phyloP scores from a whole-genome alignment of 257 asterid genomes.

The Solanum appendiculatum region DNA sequence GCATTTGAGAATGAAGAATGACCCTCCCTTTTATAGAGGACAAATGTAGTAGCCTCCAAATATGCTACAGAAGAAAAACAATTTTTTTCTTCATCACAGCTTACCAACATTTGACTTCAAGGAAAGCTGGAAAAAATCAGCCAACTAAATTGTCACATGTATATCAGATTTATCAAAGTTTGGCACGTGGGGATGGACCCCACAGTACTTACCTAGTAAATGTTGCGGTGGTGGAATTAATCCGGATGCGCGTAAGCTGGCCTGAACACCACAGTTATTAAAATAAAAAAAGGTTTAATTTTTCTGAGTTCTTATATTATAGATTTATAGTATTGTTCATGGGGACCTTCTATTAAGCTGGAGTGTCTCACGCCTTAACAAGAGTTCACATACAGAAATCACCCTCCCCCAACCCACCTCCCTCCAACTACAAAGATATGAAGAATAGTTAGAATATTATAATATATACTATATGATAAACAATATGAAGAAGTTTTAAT shows the following conservation, averaged over 20 bases:
- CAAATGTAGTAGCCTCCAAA: too few relatives aligned
- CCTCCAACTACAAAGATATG: not conserved
- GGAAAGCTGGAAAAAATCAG: too few relatives aligned
- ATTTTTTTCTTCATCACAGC: too few relatives aligned
- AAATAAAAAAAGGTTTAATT: not conserved
- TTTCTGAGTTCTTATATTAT: not conserved
- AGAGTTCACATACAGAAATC: not conserved
- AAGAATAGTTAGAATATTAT: not conserved
- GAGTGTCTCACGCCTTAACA: not conserved
- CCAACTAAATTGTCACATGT: too few relatives aligned
- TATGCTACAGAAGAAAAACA: too few relatives aligned
- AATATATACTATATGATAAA: not conserved
- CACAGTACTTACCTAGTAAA: not conserved
- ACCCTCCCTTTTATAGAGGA: too few relatives aligned
- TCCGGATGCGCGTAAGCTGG: too few relatives aligned
- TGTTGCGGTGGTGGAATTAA: not conserved
- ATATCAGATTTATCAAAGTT: too few relatives aligned
- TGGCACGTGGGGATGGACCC: too few relatives aligned
- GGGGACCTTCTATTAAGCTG: not conserved
- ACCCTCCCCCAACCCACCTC: not conserved
- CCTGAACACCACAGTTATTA: too few relatives aligned
- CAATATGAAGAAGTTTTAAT: not conserved
- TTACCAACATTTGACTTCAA: too few relatives aligned
- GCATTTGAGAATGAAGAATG: too few relatives aligned
- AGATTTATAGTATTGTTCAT: not conserved